Base-by-base conservation (phyloP, 23 red algal genomes). In the Cyanidiococcus yangmingshanensis region DNA sequence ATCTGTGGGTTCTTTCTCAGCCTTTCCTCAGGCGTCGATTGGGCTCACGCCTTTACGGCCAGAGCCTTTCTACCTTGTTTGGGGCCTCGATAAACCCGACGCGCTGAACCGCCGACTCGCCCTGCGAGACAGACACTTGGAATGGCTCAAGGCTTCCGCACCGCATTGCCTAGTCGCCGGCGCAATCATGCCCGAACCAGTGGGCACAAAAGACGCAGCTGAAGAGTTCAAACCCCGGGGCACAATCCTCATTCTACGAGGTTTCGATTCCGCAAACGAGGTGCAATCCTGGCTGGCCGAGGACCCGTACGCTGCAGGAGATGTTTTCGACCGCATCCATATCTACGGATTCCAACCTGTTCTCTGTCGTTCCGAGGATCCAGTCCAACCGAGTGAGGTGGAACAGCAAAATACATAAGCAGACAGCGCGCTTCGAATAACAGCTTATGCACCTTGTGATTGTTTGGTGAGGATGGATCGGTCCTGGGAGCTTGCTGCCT, bases 301-400 rank as follows among this genome's bases (percentile, higher is more conserved):
- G 32, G 63, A 71, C 27, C 63, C 63, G 63, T 71, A 71, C 63
- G 12, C 7, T 3, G n/a, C 15, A 12, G 27, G n/a, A 2, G 32
- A 71, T 30, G 63, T 71, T 7, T 71, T 71, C 63, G 63, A 25
- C 16, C n/a, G 7, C n/a, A 35, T 71, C n/a, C n/a, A 71, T 25
- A 35, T 71, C 7, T 71, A 27, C 63, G 63, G n/a, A 7, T 71
- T 71, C 32, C 63, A 71, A 30, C 63, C 63, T 12, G 27, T 71
- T 35, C 15, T 71, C 27, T 25, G 21, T 35, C 63, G 63, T n/a
- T n/a, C n/a, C n/a, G n/a, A n/a, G n/a, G n/a, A n/a, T n/a, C n/a
- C n/a, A n/a, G n/a, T n/a, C n/a, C n/a, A n/a, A n/a, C n/a, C n/a
- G n/a, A n/a, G n/a, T n/a, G n/a, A n/a, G n/a, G n/a, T n/a, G n/a